Evolutionary conservation across 176 grass and related monocot genomes (phyloP).

Genomic region (Phoenix roebelenii): DNA sequence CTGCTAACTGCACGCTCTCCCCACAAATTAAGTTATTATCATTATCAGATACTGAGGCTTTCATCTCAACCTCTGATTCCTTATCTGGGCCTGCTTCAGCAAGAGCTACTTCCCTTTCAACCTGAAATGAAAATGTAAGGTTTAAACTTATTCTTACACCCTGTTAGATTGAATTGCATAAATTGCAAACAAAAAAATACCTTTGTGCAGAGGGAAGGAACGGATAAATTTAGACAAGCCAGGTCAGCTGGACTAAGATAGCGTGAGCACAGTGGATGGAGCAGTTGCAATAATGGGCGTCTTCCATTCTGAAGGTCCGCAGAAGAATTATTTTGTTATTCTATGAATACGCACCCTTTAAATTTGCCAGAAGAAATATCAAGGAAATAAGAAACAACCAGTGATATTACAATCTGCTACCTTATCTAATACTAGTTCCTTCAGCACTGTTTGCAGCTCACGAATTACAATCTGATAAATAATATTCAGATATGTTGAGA

Average conservation of each 20-base stretch:
- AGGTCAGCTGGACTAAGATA: slow-evolving; percentile 62
- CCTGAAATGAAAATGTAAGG: slow-evolving; percentile 30
- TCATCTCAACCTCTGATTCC: not conserved
- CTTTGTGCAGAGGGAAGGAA: slow-evolving; percentile 71
- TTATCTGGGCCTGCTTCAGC: slow-evolving; percentile 4
- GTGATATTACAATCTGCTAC: slow-evolving; percentile 11
- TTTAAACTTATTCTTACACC: slow-evolving; percentile 4
- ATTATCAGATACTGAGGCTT: slow-evolving; percentile 23
- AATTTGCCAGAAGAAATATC: slow-evolving; percentile 14
- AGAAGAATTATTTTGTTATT: not conserved
- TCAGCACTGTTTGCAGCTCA: slow-evolving; percentile 49
- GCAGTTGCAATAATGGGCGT: slow-evolving; percentile 60
- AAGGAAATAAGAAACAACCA: slow-evolving; percentile 12
- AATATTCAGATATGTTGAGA: not conserved
- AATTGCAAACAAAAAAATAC: slow-evolving; percentile 6
- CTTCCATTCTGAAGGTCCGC: slow-evolving; percentile 67
- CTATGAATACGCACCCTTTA: not conserved
- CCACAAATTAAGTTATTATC: not conserved
- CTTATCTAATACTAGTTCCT: slow-evolving; percentile 80
- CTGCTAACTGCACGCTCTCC: slow-evolving; percentile 19
- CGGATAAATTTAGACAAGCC: slow-evolving; percentile 53
- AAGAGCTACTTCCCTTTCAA: slow-evolving; percentile 24
- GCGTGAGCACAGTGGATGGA: slow-evolving; percentile 65
- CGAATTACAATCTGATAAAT: slow-evolving; percentile 51
- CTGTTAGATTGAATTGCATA: not conserved